Evolutionary conservation across 73 alveolate genomes (phyloP).

Genomic region (Paramecium biaurelia): DNA sequence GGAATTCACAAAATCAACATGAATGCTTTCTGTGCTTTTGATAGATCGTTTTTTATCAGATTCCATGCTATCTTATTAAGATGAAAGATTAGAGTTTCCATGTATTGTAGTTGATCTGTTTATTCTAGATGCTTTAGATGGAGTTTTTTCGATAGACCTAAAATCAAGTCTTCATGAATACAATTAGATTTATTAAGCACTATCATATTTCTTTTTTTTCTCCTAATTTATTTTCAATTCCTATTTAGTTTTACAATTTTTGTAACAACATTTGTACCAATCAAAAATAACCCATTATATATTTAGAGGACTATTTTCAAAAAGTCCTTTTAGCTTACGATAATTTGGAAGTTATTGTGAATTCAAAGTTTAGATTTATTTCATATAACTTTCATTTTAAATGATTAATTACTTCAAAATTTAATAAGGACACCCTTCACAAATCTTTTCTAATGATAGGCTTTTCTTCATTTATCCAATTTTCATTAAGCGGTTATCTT

Average conservation of each 20-base stretch:
- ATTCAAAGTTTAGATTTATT: not conserved
- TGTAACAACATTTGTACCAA: not conserved
- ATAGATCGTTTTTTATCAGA: not conserved
- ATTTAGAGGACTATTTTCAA: not conserved
- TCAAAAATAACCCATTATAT: not conserved
- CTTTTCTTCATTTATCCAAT: not conserved
- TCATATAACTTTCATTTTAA: not conserved
- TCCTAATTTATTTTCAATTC: not conserved
- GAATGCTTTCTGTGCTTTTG: not conserved
- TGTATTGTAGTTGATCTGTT: not conserved
- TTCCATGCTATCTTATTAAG: not conserved
- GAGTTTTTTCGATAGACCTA: not conserved
- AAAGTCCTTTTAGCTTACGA: not conserved
- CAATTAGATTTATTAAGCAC: not conserved
- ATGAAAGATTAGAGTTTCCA: not conserved
- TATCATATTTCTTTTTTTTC: not conserved
- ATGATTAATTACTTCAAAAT: not conserved
- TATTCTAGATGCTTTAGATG: not conserved
- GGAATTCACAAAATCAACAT: not conserved
- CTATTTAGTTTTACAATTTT: not conserved
- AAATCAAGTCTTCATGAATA: not conserved
- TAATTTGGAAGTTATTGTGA: not conserved
- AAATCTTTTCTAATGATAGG: not conserved
- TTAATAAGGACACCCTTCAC: not conserved
- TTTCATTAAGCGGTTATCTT: not conserved